A percentile compares a stretch with the other conserved stretches of the same genome.
Evolutionary conservation across 2,329 filamentous ascomycete genomes (phyloP).

Genomic region (Achaetomium macrosporum): DNA sequence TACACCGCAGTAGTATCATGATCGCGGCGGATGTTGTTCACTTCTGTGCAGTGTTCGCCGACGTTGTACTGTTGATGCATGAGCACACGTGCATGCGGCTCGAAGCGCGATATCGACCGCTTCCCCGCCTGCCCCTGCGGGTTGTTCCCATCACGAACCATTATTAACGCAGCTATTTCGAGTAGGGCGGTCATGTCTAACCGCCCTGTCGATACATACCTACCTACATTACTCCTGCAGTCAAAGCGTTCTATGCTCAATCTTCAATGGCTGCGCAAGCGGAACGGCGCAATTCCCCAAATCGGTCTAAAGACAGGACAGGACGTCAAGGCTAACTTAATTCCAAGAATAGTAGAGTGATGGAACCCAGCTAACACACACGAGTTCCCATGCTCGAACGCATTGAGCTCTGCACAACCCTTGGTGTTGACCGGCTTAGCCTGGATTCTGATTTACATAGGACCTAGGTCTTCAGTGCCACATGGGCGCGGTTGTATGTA

Average conservation of each 20-base stretch:
- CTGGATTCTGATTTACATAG: too few relatives aligned
- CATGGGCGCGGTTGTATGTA: too few relatives aligned
- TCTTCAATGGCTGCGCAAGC: neutral
- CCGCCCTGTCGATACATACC: neutral
- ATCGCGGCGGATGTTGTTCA: neutral
- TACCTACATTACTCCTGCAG: constrained; percentile 18
- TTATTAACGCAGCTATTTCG: neutral
- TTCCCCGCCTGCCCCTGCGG: neutral
- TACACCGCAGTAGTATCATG: neutral
- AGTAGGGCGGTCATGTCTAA: too few relatives aligned
- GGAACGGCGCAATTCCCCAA: neutral
- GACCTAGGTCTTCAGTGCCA: too few relatives aligned
- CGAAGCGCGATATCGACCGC: constrained; percentile 23
- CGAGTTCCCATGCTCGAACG: neutral
- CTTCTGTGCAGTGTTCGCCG: neutral
- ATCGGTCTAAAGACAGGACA: neutral
- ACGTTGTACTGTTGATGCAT: constrained; percentile 5
- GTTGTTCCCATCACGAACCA: constrained; percentile 1
- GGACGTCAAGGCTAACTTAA: neutral
- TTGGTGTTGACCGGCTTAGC: too few relatives aligned
- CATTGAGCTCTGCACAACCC: too few relatives aligned
- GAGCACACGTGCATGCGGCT: constrained; percentile 20
- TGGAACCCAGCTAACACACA: neutral
- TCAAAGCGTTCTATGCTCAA: constrained; percentile 19
- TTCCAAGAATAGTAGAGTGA: too few relatives aligned